Conservation (phyloP, 306 rosid genomes). For the Benincasa hispida region DNA sequence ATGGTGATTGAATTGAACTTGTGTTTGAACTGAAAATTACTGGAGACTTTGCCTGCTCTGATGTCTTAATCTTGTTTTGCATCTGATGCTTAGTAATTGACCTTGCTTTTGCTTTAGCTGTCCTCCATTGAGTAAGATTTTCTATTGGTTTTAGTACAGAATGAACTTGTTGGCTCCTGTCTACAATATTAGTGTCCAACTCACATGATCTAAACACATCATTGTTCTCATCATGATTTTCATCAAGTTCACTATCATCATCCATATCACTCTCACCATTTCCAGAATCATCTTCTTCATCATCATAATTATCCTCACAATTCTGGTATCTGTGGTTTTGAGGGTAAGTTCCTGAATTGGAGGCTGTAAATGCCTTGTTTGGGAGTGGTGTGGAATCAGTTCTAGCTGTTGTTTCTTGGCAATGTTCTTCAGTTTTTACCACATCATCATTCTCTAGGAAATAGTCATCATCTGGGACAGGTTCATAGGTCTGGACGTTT, state of each 20-base stretch:
- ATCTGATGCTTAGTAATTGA: slow-evolving; percentile 32
- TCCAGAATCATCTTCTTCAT: slow-evolving; percentile 40
- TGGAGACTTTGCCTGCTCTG: slow-evolving; percentile 13
- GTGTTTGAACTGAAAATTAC: slow-evolving; percentile 13
- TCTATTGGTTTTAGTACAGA: slow-evolving; percentile 71
- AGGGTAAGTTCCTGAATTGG: slow-evolving; percentile 23
- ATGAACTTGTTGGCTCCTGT: slow-evolving; percentile 22
- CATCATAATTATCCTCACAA: slow-evolving; percentile 31
- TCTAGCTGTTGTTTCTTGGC: slow-evolving; percentile 11
- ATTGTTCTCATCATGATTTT: slow-evolving; percentile 25
- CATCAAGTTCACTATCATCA: slow-evolving; percentile 12
- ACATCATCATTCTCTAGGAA: slow-evolving; percentile 34
- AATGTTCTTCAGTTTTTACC: slow-evolving; percentile 17
- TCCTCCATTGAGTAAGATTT: slow-evolving; percentile 78
- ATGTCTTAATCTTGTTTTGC: slow-evolving; percentile 48
- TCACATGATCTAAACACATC: slow-evolving; percentile 6
- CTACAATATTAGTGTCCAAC: neutral
- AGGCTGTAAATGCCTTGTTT: slow-evolving; percentile 13
- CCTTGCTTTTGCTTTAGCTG: slow-evolving; percentile 58
- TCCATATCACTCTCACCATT: slow-evolving; percentile 44
- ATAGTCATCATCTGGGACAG: slow-evolving; percentile 35
- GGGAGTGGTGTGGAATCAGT: slow-evolving; percentile 14
- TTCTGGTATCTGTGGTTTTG: slow-evolving; percentile 65
- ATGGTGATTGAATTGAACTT: slow-evolving; percentile 15
- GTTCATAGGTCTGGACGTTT: slow-evolving; percentile 70